Conservation (phyloP, 1,284 basidiomycete genomes). For the Lentinula novae-zelandiae region DNA sequence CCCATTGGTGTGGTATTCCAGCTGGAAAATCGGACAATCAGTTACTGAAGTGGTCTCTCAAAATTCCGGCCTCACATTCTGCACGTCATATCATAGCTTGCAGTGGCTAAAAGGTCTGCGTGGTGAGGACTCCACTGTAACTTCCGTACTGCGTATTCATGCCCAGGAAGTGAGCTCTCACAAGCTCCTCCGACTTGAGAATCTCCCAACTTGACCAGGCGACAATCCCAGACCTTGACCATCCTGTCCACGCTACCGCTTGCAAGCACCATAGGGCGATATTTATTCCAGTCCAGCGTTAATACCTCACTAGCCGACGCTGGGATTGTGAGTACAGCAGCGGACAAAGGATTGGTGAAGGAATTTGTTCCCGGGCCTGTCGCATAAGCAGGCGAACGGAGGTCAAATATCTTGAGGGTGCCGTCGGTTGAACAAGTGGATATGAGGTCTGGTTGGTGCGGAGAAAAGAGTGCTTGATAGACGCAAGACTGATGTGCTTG, state of each 20-base stretch:
- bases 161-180: conserved; percentile 67
- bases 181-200: conserved; percentile 63
- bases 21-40: conserved; percentile 30
- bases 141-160: conserved; percentile 79
- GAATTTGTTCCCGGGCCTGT: conserved; percentile 37
- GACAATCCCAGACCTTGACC: conserved; percentile 83
- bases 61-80: conserved; percentile 63
- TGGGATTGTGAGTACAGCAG: conserved; percentile 66
- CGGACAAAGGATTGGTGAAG: conserved; percentile 61
- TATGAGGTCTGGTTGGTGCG: conserved; percentile 80
- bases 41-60: conserved; percentile 8
- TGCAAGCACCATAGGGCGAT: conserved; percentile 74
- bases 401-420: conserved; percentile 77
- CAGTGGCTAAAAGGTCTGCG: conserved; percentile 77
- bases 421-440: conserved; percentile 87
- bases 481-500: conserved; percentile 83
- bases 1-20: conserved; percentile 59
- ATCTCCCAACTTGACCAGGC: conserved; percentile 64
- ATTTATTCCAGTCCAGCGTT: conserved; percentile 92
- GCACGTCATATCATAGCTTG: conserved; percentile 96
- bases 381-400: conserved; percentile 62
- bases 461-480: conserved; percentile 89
- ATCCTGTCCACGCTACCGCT: conserved; percentile 80
- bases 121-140: conserved; percentile 73
- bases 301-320: conserved; percentile 72